phyloP scores from a whole-genome alignment of 2,329 filamentous ascomycete genomes.

The Beauveria asiatica region DNA sequence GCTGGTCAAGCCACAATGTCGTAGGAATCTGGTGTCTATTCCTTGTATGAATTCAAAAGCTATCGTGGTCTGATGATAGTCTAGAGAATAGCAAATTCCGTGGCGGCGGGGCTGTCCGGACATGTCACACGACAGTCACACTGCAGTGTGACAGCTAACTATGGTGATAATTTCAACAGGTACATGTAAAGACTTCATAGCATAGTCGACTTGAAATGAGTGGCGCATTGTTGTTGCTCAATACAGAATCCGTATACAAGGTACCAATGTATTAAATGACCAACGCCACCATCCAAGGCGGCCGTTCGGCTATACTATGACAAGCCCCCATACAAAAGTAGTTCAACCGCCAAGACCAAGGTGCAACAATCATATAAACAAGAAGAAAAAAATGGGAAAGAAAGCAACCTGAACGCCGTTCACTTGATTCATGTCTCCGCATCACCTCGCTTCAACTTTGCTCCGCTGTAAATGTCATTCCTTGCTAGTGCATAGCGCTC shows the following conservation, averaged over 20 bases:
- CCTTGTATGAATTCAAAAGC: too few relatives aligned
- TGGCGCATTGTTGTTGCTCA: background rate
- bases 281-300: background rate
- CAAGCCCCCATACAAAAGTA: background rate
- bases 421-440: background rate
- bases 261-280: background rate
- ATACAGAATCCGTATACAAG: background rate
- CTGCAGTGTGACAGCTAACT: too few relatives aligned
- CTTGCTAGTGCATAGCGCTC: constrained; percentile 14
- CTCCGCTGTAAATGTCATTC: background rate
- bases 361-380: background rate
- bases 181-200: too few relatives aligned
- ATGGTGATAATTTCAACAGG: too few relatives aligned
- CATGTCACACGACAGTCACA: too few relatives aligned
- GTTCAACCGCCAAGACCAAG: background rate
- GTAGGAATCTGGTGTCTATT: too few relatives aligned
- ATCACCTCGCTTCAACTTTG: background rate
- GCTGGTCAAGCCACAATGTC: too few relatives aligned
- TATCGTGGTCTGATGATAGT: too few relatives aligned
- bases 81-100: too few relatives aligned
- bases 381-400: background rate
- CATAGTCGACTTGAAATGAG: too few relatives aligned
- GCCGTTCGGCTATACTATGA: background rate
- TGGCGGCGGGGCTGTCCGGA: too few relatives aligned
- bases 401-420: background rate